These are phyloP conservation scores for Bipolaris zeicola DNA, from an alignment of 2,329 filamentous ascomycete species.

Conservation along the genomic window DNA sequence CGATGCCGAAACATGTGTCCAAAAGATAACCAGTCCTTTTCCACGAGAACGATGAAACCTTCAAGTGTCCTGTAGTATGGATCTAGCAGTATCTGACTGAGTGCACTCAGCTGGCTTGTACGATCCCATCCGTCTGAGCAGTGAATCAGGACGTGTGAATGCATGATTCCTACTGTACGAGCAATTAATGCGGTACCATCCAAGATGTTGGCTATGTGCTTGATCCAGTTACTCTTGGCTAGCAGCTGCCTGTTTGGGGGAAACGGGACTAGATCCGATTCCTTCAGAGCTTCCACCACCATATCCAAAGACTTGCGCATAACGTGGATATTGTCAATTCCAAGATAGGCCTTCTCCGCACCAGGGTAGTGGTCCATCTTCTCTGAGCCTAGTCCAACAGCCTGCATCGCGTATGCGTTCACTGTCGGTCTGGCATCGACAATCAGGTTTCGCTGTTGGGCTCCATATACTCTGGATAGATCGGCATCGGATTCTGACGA, in stretches of 20 bases:
- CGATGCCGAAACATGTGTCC: conserved; percentile 96
- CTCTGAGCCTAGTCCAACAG: conserved; percentile 89
- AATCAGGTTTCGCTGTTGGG: conserved; percentile 91
- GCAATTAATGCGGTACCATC: conserved; percentile 86
- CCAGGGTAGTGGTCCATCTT: conserved; percentile 98
- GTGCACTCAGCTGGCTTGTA: conserved; percentile 88
- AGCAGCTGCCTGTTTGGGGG: conserved; percentile 82
- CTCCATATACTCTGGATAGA: conserved; percentile 71
- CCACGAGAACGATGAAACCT: conserved; percentile 90
- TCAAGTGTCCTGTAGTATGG: conserved; percentile 94
- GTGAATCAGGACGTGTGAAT: conserved; percentile 94
- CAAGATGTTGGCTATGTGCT: conserved; percentile 82
- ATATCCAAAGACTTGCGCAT: conserved; percentile 91
- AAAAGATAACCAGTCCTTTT: conserved; percentile 98
- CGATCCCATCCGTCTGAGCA: conserved; percentile 99
- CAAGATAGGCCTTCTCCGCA: conserved; percentile 87
- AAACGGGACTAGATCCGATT: conserved; percentile 83
- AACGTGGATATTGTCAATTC: conserved; percentile 97
- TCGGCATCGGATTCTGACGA: conserved; percentile 46
- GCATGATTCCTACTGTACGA: conserved; percentile 84
- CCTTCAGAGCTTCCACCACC: conserved; percentile 87
- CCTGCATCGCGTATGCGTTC: conserved; percentile 94
- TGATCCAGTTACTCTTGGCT: conserved; percentile 85
- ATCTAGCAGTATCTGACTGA: conserved; percentile 92
- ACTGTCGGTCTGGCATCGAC: conserved; percentile 93